A percentile compares a stretch with the other conserved stretches of the same genome.
These are phyloP conservation scores for Aspergillus luchuensis DNA, from an alignment of 2,329 filamentous ascomycete species.

Conservation along the genomic window DNA sequence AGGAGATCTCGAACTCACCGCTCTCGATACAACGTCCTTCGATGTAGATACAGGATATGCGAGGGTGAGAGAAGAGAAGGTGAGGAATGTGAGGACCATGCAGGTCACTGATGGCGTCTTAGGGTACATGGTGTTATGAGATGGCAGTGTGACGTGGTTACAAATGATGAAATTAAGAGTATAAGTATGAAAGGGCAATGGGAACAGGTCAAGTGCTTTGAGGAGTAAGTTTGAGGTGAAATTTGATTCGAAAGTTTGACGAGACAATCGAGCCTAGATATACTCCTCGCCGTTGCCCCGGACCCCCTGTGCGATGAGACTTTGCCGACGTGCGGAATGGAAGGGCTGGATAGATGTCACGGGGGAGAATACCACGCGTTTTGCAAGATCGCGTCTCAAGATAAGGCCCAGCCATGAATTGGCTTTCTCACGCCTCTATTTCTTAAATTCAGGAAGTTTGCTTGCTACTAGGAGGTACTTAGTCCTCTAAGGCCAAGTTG, in stretches of 20 bases:
- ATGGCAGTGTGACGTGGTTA: not conserved
- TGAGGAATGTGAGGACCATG: slow-evolving; percentile 10
- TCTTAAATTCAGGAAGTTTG: not conserved
- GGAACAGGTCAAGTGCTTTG: not conserved
- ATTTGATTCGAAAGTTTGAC: too few relatives aligned
- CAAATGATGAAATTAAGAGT: not conserved
- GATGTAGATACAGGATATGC: slow-evolving; percentile 7
- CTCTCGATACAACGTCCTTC: not conserved
- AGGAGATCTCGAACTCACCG: slow-evolving; percentile 8
- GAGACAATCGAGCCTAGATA: slow-evolving; percentile 13
- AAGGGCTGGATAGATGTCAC: slow-evolving; percentile 5
- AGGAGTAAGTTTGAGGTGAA: not conserved
- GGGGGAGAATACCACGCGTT: slow-evolving; percentile 2
- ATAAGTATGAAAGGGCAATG: not conserved
- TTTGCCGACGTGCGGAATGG: slow-evolving; percentile 18
- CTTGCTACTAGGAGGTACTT: not conserved
- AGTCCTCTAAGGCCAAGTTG: not conserved
- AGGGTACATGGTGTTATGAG: slow-evolving; percentile 10
- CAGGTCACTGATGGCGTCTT: slow-evolving; percentile 10
- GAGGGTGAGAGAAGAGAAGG: slow-evolving; percentile 9
- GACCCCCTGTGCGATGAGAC: not conserved
- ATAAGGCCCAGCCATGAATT: not conserved
- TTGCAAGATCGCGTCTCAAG: not conserved
- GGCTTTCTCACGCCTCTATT: not conserved
- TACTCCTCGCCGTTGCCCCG: slow-evolving; percentile 4